Percentiles rank a stretch among this genome's conserved stretches.
phyloP scores from a whole-genome alignment of 75 land plant genomes.

The Selaginella moellendorffii region DNA sequence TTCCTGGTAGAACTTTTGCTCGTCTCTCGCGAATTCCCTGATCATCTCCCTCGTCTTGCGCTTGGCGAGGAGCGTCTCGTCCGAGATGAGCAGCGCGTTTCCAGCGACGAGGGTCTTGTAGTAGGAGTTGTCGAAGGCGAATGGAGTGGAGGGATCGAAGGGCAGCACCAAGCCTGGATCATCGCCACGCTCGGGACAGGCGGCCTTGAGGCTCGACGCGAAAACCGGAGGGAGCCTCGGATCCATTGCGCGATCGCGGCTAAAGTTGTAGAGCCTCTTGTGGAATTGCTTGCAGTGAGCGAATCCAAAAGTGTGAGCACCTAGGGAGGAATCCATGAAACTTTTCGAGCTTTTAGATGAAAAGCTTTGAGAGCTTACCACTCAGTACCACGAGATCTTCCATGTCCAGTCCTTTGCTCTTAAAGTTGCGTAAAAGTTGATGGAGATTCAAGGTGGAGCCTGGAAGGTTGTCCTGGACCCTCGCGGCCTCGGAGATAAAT shows the following conservation, averaged over 20 bases:
- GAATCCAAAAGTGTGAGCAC: slow-evolving; percentile 72
- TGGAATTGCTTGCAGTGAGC: slow-evolving; percentile 33
- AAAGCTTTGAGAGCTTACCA: slow-evolving; percentile 34
- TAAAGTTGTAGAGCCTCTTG: too few species aligned
- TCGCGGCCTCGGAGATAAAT: slow-evolving; percentile 35
- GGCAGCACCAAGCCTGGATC: slow-evolving; percentile 22
- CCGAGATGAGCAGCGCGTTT: slow-evolving; percentile 40
- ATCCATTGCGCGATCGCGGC: too few species aligned
- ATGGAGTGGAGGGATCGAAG: slow-evolving; percentile 29
- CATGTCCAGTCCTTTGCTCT: slow-evolving; percentile 28
- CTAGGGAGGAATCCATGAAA: too few species aligned
- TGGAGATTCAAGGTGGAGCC: slow-evolving; percentile 31
- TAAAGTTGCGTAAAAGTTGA: slow-evolving; percentile 35
- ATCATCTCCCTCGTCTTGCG: slow-evolving; percentile 6
- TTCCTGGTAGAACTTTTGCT: slow-evolving; percentile 2
- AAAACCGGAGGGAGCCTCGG: slow-evolving; percentile 35
- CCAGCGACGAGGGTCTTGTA: slow-evolving; percentile 19
- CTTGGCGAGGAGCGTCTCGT: slow-evolving; percentile 30
- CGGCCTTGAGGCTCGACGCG: slow-evolving; percentile 22
- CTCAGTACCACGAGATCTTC: slow-evolving; percentile 65
- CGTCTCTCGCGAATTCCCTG: too few species aligned
- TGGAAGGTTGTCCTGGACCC: slow-evolving; percentile 43
- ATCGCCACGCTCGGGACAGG: slow-evolving; percentile 36
- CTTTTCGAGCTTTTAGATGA: too few species aligned
- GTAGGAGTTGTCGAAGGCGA: slow-evolving; percentile 38